Percentiles rank a stretch among this genome's conserved stretches.
phyloP scores from a whole-genome alignment of 345 rosid species.

The Pugionium cornutum region DNA sequence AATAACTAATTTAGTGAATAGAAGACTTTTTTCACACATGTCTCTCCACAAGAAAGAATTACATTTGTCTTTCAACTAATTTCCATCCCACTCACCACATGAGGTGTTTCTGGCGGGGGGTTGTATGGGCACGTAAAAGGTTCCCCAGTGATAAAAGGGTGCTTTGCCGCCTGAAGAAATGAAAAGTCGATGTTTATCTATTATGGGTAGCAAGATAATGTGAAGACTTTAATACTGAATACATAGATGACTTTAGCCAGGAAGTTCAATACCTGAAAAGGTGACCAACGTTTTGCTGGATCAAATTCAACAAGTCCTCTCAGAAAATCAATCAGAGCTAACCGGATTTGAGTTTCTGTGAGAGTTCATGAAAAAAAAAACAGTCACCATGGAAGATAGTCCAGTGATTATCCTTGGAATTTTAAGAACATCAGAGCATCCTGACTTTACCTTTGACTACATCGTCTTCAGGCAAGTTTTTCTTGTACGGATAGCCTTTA shows the following conservation, averaged over 20 bases:
- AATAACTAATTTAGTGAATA: conserved; percentile 24
- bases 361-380: conserved; percentile 27
- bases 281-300: conserved; percentile 99
- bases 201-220: conserved; percentile 18
- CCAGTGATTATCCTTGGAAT: conserved; percentile 21
- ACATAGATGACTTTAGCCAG: background rate
- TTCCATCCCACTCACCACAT: conserved; percentile 61
- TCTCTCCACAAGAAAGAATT: too few species aligned
- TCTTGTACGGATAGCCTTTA: conserved; percentile 75
- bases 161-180: conserved; percentile 84
- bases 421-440: conserved; percentile 18
- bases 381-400: conserved; percentile 26
- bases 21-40: conserved; percentile 14
- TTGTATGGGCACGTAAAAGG: conserved; percentile 89
- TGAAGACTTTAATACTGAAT: conserved; percentile 8
- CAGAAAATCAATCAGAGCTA: conserved; percentile 94
- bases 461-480: conserved; percentile 79
- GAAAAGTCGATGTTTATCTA: conserved; percentile 21
- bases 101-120: conserved; percentile 85
- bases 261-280: conserved; percentile 72
- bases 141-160: conserved; percentile 98
- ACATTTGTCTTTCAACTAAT: background rate
- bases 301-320: conserved; percentile 98
- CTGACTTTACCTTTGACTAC: conserved; percentile 66
- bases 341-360: conserved; percentile 80